Evolutionary conservation across 345 rosid species (phyloP), one percentile per base, ranked within the genome.

Genomic region (Gossypium turneri): DNA sequence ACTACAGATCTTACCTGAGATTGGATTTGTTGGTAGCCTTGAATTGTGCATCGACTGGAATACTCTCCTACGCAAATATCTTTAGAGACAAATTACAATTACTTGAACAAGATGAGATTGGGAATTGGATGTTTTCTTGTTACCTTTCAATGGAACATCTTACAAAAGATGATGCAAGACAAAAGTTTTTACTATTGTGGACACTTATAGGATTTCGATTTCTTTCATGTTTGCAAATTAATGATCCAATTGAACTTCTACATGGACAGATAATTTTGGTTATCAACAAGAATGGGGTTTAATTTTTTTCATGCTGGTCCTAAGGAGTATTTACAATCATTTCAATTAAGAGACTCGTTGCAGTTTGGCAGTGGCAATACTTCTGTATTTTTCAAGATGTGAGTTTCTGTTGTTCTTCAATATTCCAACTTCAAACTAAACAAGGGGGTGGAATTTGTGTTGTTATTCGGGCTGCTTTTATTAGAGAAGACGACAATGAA

Each of bases 351-450:
- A 82, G 99, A 95, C 82, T 93, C 91, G 79, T 91, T 95, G 97
- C 98, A 93, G 81, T 95, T 95, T 84, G 99, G 99, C 29, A 93
- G 99, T 59, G 91, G 97, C 88, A 91, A 93, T 76, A 89, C 94
- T 75, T 98, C 98, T 75, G 98, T 95, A 47, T 5, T 95, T 93
- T 82, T 95, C 83, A 93, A 93, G 84, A 95, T 95, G 99, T 86
- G 98, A 83, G 99, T 95, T 72, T 98, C 99, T 52, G 99, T 97
- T 73, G 97, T 93, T 79, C 96, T 93, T 81, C 98, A 95, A 89
- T 93, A 73, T 92, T 95, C 79, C 98, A 95, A 80, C 93, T 34
- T 34, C 7, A 34, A 34, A 34, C 41, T n/a, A 95, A 91, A 84
- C 99, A 95, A 98, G 99, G 41, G 41, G 41, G 41, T 5, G 41